Conservation (phyloP, 2,329 filamentous ascomycete genomes). For the Plenodomus biglobosus region DNA sequence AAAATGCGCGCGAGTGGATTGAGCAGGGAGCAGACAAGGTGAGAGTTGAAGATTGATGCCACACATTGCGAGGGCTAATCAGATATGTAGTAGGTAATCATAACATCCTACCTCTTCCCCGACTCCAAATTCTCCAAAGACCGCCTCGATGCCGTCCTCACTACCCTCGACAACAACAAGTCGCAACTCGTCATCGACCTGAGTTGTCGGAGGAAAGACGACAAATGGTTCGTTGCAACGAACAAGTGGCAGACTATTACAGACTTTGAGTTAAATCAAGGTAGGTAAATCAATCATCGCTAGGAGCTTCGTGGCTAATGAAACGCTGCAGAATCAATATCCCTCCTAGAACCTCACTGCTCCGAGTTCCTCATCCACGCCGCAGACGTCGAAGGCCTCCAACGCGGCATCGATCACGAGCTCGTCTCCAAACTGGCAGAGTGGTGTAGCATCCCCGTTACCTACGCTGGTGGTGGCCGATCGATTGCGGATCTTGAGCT, state of each 20-base stretch:
- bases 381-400: constrained; percentile 92
- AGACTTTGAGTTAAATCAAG: constrained; percentile 88
- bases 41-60: constrained; percentile 30
- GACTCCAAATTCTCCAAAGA: constrained; percentile 76
- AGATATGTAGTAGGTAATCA: constrained; percentile 72
- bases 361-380: constrained; percentile 97
- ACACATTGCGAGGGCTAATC: constrained; percentile 10
- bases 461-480: constrained; percentile 92
- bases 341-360: constrained; percentile 82
- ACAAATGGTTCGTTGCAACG: constrained; percentile 95
- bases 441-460: constrained; percentile 92
- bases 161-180: constrained; percentile 71
- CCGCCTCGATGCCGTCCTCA: constrained; percentile 72
- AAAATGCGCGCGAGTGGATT: constrained; percentile 85
- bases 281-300: constrained; percentile 50
- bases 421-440: constrained; percentile 74
- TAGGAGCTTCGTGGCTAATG: neutral
- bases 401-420: constrained; percentile 84
- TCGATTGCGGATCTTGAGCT: constrained; percentile 78
- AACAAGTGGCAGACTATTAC: constrained; percentile 99
- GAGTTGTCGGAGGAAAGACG: constrained; percentile 76
- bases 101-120: constrained; percentile 94
- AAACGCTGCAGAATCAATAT: constrained; percentile 67
- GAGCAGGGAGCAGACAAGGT: constrained; percentile 88
- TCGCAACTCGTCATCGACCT: constrained; percentile 89